A percentile compares a stretch with the other conserved stretches of the same genome.
These are phyloP conservation scores for Cyamopsis tetragonoloba DNA, from an alignment of 306 rosid species.

Conservation along the genomic window DNA sequence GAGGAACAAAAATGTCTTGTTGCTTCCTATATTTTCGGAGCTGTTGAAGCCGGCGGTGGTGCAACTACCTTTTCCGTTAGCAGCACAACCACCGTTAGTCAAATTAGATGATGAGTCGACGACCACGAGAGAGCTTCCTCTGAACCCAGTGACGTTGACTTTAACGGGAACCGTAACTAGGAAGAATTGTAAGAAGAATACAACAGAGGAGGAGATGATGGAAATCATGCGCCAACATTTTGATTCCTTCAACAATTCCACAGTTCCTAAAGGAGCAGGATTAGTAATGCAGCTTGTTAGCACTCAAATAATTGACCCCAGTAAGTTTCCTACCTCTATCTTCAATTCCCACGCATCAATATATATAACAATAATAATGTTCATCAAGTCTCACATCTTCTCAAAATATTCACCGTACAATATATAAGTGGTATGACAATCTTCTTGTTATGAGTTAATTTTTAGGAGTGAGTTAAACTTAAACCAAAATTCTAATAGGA, in stretches of 20 bases:
- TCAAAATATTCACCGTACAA: no score
- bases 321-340: constrained; percentile 6
- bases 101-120: neutral
- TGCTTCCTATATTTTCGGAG: neutral
- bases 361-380: no score
- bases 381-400: no score
- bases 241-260: neutral
- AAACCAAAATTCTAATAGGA: no score
- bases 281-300: constrained; percentile 32
- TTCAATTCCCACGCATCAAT: no score
- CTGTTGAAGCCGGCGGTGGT: neutral
- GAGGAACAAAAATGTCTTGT: neutral
- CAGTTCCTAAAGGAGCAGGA: neutral
- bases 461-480: no score
- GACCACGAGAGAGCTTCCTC: neutral
- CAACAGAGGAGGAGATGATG: constrained; percentile 15
- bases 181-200: neutral
- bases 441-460: no score
- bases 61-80: neutral
- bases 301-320: constrained; percentile 23
- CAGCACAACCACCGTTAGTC: neutral
- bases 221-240: constrained; percentile 12
- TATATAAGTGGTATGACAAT: no score
- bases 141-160: neutral
- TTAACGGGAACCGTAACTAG: neutral